These are phyloP conservation scores for Phytophthora crassamura DNA, from an alignment of 352 stramenopile genomes.

Conservation along the genomic window DNA sequence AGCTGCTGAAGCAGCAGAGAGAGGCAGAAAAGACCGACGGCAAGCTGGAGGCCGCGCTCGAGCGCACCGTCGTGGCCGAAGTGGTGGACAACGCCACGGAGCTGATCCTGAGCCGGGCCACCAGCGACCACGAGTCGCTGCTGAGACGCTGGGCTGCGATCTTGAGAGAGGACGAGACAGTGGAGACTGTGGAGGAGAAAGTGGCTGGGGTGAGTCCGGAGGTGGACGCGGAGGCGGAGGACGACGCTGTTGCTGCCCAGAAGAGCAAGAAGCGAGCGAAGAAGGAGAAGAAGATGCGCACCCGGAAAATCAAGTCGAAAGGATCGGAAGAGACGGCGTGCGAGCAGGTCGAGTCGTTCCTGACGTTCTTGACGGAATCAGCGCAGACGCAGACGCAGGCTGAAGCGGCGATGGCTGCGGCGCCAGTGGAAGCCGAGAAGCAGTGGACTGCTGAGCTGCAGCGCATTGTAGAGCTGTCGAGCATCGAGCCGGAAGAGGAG, in stretches of 20 bases:
- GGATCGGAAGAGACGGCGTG: constrained; percentile 35
- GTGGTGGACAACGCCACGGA: constrained; percentile 75
- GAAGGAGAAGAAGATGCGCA: constrained; percentile 36
- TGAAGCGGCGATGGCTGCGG: constrained; percentile 1
- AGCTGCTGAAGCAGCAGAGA: constrained; percentile 32
- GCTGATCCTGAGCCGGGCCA: constrained; percentile 60
- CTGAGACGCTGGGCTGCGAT: constrained; percentile 58
- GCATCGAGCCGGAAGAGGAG: constrained; percentile 59
- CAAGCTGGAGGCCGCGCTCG: constrained; percentile 39
- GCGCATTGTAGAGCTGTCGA: constrained; percentile 48
- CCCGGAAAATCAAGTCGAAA: constrained; percentile 36
- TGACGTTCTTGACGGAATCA: constrained; percentile 58
- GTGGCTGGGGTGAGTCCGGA: constrained; percentile 6
- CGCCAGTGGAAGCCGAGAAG: constrained; percentile 14
- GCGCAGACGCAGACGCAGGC: constrained; percentile 9
- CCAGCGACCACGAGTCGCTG: constrained; percentile 34
- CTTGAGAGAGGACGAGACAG: constrained; percentile 30
- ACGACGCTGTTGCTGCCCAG: constrained; percentile 8
- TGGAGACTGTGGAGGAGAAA: constrained; percentile 16
- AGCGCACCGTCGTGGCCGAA: constrained; percentile 54
- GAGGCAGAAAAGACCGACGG: constrained; percentile 26
- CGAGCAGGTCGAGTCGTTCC: constrained; percentile 56
- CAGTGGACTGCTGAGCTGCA: constrained; percentile 44
- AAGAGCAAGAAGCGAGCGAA: constrained; percentile 38
- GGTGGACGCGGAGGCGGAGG: constrained; percentile 6